phyloP scores from a whole-genome alignment of 2,329 filamentous ascomycete genomes.

The Ascocoryne sarcoides region DNA sequence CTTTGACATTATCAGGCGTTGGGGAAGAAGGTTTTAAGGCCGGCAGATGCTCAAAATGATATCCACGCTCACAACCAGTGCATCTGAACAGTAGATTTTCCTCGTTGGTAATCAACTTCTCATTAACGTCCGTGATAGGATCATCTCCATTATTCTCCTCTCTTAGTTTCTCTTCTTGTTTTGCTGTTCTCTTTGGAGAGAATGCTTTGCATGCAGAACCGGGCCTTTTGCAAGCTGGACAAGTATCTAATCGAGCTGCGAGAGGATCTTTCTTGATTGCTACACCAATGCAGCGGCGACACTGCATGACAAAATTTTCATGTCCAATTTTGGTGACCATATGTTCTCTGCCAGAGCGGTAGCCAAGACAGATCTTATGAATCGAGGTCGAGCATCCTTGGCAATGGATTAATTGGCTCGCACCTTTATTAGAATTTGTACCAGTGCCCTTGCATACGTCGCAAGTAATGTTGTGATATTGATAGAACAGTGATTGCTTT shows the following conservation, averaged over 20 bases:
- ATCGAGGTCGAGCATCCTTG: conserved; percentile 84
- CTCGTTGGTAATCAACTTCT: conserved; percentile 61
- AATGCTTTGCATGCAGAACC: conserved; percentile 69
- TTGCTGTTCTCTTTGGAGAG: conserved; percentile 59
- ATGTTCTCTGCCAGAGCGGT: conserved; percentile 68
- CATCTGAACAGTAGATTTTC: conserved; percentile 80
- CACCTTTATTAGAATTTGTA: conserved; percentile 49
- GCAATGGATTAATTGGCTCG: conserved; percentile 62
- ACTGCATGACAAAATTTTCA: conserved; percentile 79
- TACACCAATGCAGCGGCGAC: conserved; percentile 69
- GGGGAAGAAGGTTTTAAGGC: conserved; percentile 30
- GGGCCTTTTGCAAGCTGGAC: conserved; percentile 57
- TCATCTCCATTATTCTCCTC: conserved; percentile 72
- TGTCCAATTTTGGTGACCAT: conserved; percentile 76
- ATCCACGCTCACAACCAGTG: conserved; percentile 63
- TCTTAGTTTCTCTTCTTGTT: conserved; percentile 76
- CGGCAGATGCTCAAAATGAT: conserved; percentile 76
- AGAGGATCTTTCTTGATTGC: conserved; percentile 58
- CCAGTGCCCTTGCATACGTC: conserved; percentile 57
- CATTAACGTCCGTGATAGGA: conserved; percentile 57
- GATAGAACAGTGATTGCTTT: conserved; percentile 56
- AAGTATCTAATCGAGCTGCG: conserved; percentile 63
- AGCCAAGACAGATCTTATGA: conserved; percentile 75
- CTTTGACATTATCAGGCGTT: conserved; percentile 34
- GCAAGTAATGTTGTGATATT: conserved; percentile 62